These are phyloP conservation scores for Dorcoceras hygrometricum DNA, from an alignment of 257 asterid species.

Conservation along the genomic window DNA sequence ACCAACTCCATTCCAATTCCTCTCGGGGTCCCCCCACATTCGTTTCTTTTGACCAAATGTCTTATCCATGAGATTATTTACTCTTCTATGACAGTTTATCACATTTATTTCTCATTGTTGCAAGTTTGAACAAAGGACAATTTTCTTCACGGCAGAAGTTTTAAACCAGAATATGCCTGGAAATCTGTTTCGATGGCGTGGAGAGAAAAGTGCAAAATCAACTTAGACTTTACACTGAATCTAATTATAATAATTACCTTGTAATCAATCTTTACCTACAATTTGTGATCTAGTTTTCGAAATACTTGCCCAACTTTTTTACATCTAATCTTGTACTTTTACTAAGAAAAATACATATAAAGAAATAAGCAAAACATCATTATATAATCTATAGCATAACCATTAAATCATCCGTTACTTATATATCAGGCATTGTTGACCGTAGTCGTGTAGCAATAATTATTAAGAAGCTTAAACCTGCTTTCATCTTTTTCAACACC, in stretches of 20 bases:
- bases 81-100: not conserved
- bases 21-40: not conserved
- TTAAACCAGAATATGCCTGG: not conserved
- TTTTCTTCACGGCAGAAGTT: not conserved
- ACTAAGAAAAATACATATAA: too few species aligned
- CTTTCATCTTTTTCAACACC: constrained; percentile 15
- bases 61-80: not conserved
- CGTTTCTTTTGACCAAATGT: not conserved
- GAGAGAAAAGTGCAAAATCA: too few species aligned
- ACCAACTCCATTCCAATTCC: not conserved
- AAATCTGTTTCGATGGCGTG: too few species aligned
- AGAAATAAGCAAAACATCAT: not conserved
- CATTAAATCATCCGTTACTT: too few species aligned
- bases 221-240: too few species aligned
- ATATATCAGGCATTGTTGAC: not conserved
- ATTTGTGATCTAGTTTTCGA: not conserved
- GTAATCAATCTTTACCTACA: not conserved
- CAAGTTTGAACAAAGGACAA: not conserved
- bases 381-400: not conserved
- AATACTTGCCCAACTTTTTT: too few species aligned
- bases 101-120: not conserved
- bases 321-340: too few species aligned
- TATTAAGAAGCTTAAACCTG: constrained; percentile 13
- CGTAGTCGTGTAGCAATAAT: constrained; percentile 1
- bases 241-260: too few species aligned